phyloP scores from a whole-genome alignment of 2,329 filamentous ascomycete genomes.

The Fusarium palustre region DNA sequence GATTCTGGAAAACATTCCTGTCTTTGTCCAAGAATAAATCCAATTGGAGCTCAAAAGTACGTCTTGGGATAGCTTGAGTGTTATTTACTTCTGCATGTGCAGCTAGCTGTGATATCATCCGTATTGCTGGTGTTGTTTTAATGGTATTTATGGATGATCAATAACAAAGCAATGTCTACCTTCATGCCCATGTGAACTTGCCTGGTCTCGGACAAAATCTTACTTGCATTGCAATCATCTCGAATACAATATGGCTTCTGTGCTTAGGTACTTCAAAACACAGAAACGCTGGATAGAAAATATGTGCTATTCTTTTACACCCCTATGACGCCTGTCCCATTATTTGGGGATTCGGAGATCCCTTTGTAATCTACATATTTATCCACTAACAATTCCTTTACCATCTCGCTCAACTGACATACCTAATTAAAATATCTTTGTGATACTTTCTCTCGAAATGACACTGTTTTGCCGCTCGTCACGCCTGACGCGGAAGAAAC shows the following conservation, averaged over 20 bases:
- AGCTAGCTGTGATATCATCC: too few species aligned
- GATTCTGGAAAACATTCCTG: too few species aligned
- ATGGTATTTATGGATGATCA: too few species aligned
- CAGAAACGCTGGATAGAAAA: not conserved
- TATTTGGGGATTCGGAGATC: not conserved
- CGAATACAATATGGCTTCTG: not conserved
- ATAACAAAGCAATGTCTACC: too few species aligned
- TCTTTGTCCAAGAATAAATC: too few species aligned
- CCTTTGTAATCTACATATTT: constrained; percentile 13
- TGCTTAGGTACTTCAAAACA: not conserved
- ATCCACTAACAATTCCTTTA: not conserved
- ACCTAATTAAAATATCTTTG: constrained; percentile 56
- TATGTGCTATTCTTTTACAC: constrained; percentile 11
- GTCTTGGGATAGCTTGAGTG: too few species aligned
- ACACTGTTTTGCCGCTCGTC: constrained; percentile 88
- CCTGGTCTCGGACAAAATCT: too few species aligned
- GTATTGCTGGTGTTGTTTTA: too few species aligned
- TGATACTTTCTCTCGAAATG: constrained; percentile 77
- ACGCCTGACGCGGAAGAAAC: constrained; percentile 87
- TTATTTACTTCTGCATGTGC: too few species aligned
- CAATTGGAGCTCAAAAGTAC: too few species aligned
- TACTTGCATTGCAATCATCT: too few species aligned
- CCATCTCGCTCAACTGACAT: not conserved
- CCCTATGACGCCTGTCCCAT: constrained; percentile 8
- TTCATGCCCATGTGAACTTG: too few species aligned